Percentiles rank a stretch among this genome's conserved stretches.
Evolutionary conservation across 352 stramenopile genomes (phyloP).

Genomic region (Blastocystis sp.): DNA sequence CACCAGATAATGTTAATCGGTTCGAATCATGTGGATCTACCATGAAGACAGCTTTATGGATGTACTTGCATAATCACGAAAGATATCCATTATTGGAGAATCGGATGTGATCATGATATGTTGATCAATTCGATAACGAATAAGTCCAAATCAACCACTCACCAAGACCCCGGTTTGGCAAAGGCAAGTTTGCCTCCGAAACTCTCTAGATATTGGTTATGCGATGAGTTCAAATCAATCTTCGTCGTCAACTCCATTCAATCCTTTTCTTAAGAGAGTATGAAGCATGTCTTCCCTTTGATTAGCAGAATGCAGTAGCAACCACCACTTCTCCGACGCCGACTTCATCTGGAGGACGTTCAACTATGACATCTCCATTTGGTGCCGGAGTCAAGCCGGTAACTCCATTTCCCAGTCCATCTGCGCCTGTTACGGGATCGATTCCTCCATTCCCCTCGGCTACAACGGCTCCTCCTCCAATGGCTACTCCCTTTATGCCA

Average conservation of each 20-base stretch:
- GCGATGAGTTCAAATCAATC: neutral
- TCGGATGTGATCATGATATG: neutral
- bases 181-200: neutral
- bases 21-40: conserved; percentile 2
- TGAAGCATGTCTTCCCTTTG: no score
- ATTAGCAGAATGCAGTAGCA: neutral
- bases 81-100: neutral
- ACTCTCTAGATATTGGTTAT: neutral
- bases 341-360: no score
- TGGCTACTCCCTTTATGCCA: conserved; percentile 33
- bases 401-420: neutral
- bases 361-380: neutral
- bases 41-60: neutral
- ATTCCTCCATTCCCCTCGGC: neutral
- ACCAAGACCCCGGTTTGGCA: neutral
- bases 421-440: neutral
- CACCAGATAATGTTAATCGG: conserved; percentile 18
- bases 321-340: neutral
- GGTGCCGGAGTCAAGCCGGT: neutral
- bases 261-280: conserved; percentile 56
- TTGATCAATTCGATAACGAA: neutral
- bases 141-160: no score
- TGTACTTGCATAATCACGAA: conserved; percentile 29
- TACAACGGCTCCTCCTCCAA: neutral
- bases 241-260: neutral